phyloP scores from a whole-genome alignment of 202 grass and related monocot genomes.

The Sporobolus alterniflorus region DNA sequence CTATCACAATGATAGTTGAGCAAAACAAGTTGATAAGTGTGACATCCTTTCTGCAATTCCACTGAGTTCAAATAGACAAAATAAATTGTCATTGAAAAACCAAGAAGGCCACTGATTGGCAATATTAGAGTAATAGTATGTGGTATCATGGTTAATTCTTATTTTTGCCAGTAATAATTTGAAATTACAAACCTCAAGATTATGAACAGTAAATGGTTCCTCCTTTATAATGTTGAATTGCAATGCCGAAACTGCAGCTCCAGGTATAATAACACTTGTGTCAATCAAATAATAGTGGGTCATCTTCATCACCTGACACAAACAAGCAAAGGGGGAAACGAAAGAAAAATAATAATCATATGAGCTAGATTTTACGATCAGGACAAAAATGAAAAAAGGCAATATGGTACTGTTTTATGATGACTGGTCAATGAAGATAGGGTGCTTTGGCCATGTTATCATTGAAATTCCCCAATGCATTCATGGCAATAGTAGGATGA shows the following conservation, averaged over 20 bases:
- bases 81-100: neutral
- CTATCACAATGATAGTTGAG: neutral
- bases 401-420: neutral
- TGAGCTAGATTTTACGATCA: conserved; percentile 23
- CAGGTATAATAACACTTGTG: conserved; percentile 89
- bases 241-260: conserved; percentile 83
- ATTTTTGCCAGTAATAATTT: conserved; percentile 3
- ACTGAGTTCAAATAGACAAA: neutral
- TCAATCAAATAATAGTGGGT: conserved; percentile 98
- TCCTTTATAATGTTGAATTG: conserved; percentile 96
- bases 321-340: conserved; percentile 10
- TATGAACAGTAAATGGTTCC: conserved; percentile 79
- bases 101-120: neutral
- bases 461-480: neutral
- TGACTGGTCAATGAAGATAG: neutral
- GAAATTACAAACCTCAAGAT: conserved; percentile 72
- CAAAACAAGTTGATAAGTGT: conserved; percentile 9
- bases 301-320: conserved; percentile 96
- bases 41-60: conserved; percentile 9
- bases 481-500: neutral
- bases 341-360: neutral
- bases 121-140: neutral
- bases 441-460: conserved; percentile 14
- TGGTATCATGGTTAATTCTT: neutral
- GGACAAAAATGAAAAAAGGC: neutral